Conservation (phyloP, 1,139 yeast species). For the Sugiyamaella neomexicana region DNA sequence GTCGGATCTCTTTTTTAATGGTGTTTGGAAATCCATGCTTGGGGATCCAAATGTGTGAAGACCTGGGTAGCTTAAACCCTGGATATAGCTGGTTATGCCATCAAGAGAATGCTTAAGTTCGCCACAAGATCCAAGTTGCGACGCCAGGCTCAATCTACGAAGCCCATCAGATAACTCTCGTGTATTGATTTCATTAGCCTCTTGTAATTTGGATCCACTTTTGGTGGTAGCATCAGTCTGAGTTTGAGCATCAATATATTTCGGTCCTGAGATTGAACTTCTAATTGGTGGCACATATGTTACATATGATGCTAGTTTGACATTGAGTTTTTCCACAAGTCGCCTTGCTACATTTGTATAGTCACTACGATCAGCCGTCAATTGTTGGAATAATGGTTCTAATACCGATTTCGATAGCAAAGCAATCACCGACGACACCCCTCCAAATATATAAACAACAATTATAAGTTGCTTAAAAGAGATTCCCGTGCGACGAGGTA, state of each 20-base stretch:
- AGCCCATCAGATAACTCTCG: slow-evolving; percentile 11
- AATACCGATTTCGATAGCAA: slow-evolving; percentile 38
- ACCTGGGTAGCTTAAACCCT: slow-evolving; percentile 19
- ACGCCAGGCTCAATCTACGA: slow-evolving; percentile 35
- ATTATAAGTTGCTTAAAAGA: slow-evolving; percentile 35
- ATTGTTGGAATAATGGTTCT: slow-evolving; percentile 40
- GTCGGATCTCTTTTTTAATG: slow-evolving; percentile 17
- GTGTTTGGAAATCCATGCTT: slow-evolving; percentile 3
- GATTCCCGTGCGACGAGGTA: slow-evolving; percentile 22
- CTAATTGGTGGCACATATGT: slow-evolving; percentile 31
- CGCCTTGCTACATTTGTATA: slow-evolving; percentile 34
- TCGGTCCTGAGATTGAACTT: slow-evolving; percentile 24
- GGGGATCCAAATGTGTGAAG: slow-evolving; percentile 9
- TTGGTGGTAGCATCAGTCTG: slow-evolving; percentile 31
- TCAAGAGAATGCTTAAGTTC: slow-evolving; percentile 23
- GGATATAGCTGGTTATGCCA: slow-evolving; percentile 19
- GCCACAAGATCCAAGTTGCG: slow-evolving; percentile 6
- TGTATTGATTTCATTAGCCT: slow-evolving; percentile 16
- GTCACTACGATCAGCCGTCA: slow-evolving; percentile 38
- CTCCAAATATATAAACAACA: slow-evolving; percentile 40
- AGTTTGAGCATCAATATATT: slow-evolving; percentile 36
- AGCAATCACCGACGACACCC: slow-evolving; percentile 37
- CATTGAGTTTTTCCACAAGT: slow-evolving; percentile 27
- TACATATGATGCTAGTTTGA: slow-evolving; percentile 28
- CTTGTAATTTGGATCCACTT: slow-evolving; percentile 12